These are phyloP conservation scores for Ustilago xerochloae DNA, from an alignment of 1,284 basidiomycete genomes.

Conservation along the genomic window DNA sequence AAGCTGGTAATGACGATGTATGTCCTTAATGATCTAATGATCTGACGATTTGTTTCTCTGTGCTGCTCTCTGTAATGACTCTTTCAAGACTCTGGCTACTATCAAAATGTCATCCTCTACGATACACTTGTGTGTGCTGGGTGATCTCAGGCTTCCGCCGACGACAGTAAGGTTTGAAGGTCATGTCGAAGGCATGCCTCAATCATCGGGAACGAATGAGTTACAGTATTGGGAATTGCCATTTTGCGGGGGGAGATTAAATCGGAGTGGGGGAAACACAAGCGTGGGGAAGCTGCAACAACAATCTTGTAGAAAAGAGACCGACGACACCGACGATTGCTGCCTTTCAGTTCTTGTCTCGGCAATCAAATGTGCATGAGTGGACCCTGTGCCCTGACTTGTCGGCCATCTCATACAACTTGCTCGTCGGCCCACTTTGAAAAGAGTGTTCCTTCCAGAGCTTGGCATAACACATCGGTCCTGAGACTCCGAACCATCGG, in stretches of 20 bases:
- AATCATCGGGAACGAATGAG: not conserved
- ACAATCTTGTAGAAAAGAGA: too few relatives aligned
- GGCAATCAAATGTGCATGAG: too few relatives aligned
- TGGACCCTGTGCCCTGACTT: not conserved
- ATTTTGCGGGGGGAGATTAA: not conserved
- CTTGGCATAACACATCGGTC: too few relatives aligned
- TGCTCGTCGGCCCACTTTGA: not conserved
- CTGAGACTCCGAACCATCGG: slow-evolving; percentile 10
- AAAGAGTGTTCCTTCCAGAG: not conserved
- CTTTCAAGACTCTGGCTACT: not conserved
- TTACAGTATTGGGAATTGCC: not conserved
- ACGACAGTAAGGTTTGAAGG: too few relatives aligned
- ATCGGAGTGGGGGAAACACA: slow-evolving; percentile 30
- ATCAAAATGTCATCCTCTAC: not conserved
- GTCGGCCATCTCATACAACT: not conserved
- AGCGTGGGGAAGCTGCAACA: not conserved
- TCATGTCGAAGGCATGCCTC: too few relatives aligned
- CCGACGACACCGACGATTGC: too few relatives aligned
- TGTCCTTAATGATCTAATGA: not conserved
- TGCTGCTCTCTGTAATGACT: not conserved
- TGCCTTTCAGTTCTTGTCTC: too few relatives aligned
- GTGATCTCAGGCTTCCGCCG: too few relatives aligned
- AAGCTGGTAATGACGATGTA: not conserved
- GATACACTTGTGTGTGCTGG: too few relatives aligned
- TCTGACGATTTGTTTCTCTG: not conserved